Conservation (phyloP, 2,329 filamentous ascomycete species). For the Chalaropsis thielavioides region DNA sequence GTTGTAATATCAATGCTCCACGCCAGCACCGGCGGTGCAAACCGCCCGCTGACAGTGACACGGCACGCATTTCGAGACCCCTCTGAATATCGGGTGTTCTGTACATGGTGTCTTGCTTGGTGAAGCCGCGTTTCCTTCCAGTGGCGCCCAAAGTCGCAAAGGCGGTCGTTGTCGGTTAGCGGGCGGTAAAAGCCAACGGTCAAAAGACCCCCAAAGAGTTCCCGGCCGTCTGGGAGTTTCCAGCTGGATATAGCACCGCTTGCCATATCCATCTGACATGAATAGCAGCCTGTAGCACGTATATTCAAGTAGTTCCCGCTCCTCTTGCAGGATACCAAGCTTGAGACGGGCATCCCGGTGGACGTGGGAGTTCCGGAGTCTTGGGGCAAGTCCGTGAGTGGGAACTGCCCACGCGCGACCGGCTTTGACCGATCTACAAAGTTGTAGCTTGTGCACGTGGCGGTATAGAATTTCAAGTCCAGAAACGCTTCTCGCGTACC, state of each 20-base stretch:
- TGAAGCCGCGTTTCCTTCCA: conserved; percentile 7
- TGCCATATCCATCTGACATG: neutral
- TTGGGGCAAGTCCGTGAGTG: neutral
- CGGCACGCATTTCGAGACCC: conserved; percentile 10
- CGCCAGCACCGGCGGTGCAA: conserved; percentile 48
- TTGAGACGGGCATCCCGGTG: too few species aligned
- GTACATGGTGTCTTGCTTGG: neutral
- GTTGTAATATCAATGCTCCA: conserved; percentile 41
- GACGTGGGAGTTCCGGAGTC: neutral
- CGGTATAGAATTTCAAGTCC: conserved; percentile 19
- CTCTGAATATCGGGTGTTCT: neutral
- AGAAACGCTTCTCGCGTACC: conserved; percentile 21
- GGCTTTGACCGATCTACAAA: neutral
- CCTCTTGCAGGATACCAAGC: conserved; percentile 22
- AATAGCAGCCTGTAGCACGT: neutral
- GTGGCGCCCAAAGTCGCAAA: neutral
- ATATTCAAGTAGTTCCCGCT: neutral
- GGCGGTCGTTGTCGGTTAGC: conserved; percentile 11
- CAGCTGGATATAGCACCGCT: neutral
- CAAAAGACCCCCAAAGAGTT: neutral
- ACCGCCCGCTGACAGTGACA: conserved; percentile 36
- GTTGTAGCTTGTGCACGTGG: neutral
- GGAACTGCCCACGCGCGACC: neutral
- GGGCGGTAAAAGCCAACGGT: conserved; percentile 6
- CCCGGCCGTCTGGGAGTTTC: conserved; percentile 11